Conservation (phyloP, 192 early-diverging fungal genomes). For the Coemansia erecta region DNA sequence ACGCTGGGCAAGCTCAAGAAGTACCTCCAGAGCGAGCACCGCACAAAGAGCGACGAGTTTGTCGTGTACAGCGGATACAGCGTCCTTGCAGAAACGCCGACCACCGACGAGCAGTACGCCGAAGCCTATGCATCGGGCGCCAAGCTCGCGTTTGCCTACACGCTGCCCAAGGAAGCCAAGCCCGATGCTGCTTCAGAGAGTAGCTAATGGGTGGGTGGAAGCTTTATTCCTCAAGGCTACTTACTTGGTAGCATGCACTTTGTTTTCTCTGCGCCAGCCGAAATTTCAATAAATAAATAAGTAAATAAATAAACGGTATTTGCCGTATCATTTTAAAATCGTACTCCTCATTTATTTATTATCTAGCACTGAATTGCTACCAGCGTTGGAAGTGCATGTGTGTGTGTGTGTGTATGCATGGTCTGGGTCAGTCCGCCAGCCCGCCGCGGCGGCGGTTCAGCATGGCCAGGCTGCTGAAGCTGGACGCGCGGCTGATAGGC, state of each 20-base stretch:
- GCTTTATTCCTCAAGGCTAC: no score
- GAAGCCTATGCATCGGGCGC: not conserved
- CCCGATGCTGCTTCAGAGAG: no score
- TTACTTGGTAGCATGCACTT: no score
- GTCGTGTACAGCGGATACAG: not conserved
- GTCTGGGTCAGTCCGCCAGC: not conserved
- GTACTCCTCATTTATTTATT: no score
- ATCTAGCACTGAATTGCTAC: no score
- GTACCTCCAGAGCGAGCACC: not conserved
- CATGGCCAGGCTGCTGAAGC: constrained; percentile 19
- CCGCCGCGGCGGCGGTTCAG: constrained; percentile 20
- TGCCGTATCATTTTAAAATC: no score
- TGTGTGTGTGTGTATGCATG: not conserved
- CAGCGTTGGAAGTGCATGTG: no score
- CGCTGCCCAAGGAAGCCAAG: not conserved
- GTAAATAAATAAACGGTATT: no score
- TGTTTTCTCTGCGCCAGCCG: no score
- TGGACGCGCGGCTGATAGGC: constrained; percentile 29
- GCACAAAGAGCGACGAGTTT: not conserved
- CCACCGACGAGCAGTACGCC: not conserved
- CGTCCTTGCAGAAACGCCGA: not conserved
- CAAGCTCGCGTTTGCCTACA: not conserved
- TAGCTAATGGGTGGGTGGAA: no score
- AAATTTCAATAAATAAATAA: no score
- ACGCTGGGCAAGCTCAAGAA: not conserved